Evolutionary conservation across 257 asterid genomes (phyloP).

Genomic region (Nicotiana attenuata): DNA sequence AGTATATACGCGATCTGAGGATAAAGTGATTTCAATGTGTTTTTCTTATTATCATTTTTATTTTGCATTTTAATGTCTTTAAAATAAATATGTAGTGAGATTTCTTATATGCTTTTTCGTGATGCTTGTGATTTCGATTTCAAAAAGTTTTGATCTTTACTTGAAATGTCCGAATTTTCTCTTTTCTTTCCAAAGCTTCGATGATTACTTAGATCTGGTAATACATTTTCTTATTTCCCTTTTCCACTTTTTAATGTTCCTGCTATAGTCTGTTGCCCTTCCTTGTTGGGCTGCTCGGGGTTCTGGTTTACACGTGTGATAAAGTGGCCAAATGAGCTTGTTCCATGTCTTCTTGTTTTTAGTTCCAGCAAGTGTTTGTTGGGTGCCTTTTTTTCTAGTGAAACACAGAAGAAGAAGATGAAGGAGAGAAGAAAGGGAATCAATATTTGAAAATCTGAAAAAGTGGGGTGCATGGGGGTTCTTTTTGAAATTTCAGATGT

Average conservation of each 20-base stretch:
- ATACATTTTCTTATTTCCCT: not conserved
- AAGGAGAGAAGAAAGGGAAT: too few relatives aligned
- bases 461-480: too few relatives aligned
- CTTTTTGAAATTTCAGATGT: too few relatives aligned
- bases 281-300: not conserved
- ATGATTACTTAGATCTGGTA: slow-evolving; percentile 21
- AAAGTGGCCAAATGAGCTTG: not conserved
- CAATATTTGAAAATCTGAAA: too few relatives aligned
- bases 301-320: not conserved
- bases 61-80: not conserved
- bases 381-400: too few relatives aligned
- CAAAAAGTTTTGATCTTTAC: slow-evolving; percentile 7
- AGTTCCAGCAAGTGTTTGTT: not conserved
- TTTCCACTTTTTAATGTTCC: not conserved
- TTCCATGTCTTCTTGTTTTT: not conserved
- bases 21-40: not conserved
- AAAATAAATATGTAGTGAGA: too few relatives aligned
- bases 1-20: not conserved
- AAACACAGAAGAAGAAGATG: too few relatives aligned
- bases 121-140: not conserved
- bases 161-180: not conserved
- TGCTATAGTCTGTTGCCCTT: not conserved
- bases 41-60: not conserved
- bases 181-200: not conserved
- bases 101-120: not conserved